Evolutionary conservation across 2,329 filamentous ascomycete species (phyloP), one percentile per base, ranked within the genome.

Genomic region (Truncatella angustata): DNA sequence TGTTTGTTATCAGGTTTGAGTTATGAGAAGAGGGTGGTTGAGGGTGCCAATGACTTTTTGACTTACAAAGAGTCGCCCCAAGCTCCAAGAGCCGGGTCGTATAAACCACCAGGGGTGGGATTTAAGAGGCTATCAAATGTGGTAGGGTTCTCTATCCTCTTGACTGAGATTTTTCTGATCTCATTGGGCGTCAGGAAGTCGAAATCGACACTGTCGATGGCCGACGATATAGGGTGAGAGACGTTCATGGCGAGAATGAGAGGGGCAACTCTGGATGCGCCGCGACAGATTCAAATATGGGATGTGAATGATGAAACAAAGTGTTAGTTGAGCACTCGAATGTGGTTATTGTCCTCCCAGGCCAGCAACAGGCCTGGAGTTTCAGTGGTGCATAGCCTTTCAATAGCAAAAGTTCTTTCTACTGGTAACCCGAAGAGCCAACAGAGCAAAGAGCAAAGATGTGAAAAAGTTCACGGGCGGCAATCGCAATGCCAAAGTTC

Each of bases 61-160:
- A 72, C 85, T 75, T 81, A 95, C 90, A 85, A 78, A 68, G 88
- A 83, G 66, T 96, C 91, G 44, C 88, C 85, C 81, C 91, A 96
- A 49, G 93, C 90, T 26, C 94, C 94, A 55, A 99, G 79, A 43
- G 93, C 92, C 51, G 90, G 84, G 71, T 97, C 94, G 66, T 99
- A 96, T 7, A 99, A 80, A 68, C 94, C 94, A 54, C 91, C 91
- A 12, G 91, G 89, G 9, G 95, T 82, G 6, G 93, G 92, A 63
- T 96, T 92, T 59, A 95, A 80, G 52, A 97, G 83, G 53, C 85
- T 91, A 72, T 97, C 94, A 70, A 97, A 94, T n/a, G 94, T 96
- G 60, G 83, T 90, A 48, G 91, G 87, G 74, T 95, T 96, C 66
- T 95, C 88, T 63, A 99, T 96, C 71, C 86, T 85, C 77, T 94